These are phyloP conservation scores for Neurospora sp. DNA, from an alignment of 2,329 filamentous ascomycete species.

Conservation along the genomic window DNA sequence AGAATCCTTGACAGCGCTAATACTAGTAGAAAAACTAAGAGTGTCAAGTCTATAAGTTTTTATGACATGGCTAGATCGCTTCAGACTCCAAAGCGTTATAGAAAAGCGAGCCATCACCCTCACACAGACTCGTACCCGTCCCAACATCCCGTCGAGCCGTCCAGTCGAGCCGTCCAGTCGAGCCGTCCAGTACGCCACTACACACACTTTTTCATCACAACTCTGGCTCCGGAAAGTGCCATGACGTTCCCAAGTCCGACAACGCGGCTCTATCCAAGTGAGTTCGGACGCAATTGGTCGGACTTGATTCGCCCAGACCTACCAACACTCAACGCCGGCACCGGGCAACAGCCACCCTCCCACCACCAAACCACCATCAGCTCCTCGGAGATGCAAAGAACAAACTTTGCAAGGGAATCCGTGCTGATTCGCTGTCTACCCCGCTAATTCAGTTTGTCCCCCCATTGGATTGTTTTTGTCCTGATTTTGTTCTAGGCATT, in stretches of 20 bases:
- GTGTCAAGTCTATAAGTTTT: background rate
- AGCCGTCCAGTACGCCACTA: background rate
- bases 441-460: background rate
- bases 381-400: slow-evolving; percentile 21
- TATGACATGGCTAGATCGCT: background rate
- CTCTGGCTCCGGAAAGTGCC: background rate
- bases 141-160: background rate
- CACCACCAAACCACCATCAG: background rate
- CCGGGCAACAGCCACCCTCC: background rate
- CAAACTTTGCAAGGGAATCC: background rate
- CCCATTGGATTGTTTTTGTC: background rate
- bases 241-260: background rate
- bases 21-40: background rate
- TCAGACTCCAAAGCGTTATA: background rate
- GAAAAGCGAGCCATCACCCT: background rate
- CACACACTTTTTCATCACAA: background rate
- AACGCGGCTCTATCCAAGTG: background rate
- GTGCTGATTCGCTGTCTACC: background rate
- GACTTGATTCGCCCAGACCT: background rate
- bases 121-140: background rate
- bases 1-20: background rate
- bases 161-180: background rate
- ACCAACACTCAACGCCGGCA: background rate
- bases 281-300: background rate
- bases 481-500: background rate